These are phyloP conservation scores for Nematocida minor DNA, from an alignment of 371 early-diverging fungal species.

Conservation along the genomic window DNA sequence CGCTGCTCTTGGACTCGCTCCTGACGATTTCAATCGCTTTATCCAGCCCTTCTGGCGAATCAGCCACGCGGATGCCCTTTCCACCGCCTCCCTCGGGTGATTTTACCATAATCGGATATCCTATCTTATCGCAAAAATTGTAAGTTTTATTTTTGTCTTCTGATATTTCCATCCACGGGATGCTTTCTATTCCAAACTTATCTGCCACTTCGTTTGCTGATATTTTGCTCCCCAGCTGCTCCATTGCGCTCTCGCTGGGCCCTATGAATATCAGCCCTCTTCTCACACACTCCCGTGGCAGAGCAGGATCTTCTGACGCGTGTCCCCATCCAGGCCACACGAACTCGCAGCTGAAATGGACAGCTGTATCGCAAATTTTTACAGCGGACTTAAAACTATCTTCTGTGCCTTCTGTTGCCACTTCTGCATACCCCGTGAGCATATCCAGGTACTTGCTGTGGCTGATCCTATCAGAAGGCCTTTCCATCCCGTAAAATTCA, in stretches of 20 bases:
- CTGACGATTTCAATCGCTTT: constrained; percentile 66
- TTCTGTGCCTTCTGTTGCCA: constrained; percentile 86
- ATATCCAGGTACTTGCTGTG: constrained; percentile 94
- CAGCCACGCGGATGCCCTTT: constrained; percentile 66
- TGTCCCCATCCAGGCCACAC: constrained; percentile 86
- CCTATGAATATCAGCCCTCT: constrained; percentile 84
- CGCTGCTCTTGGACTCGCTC: constrained; percentile 69
- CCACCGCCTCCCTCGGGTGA: constrained; percentile 98
- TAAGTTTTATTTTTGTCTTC: constrained; percentile 68
- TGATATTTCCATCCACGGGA: constrained; percentile 67
- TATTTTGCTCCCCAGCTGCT: constrained; percentile 90
- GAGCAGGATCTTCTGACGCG: constrained; percentile 88
- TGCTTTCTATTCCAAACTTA: constrained; percentile 82
- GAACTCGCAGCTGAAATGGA: constrained; percentile 79
- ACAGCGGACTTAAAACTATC: constrained; percentile 94
- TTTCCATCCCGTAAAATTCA: constrained; percentile 82
- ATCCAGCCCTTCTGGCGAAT: neutral
- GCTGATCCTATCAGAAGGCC: constrained; percentile 76
- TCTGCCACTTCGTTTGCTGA: constrained; percentile 92
- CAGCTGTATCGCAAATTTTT: constrained; percentile 87
- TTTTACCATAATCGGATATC: constrained; percentile 94
- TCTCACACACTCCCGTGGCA: constrained; percentile 77
- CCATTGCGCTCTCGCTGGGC: constrained; percentile 93
- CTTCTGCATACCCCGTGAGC: constrained; percentile 91
- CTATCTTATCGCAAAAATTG: constrained; percentile 71